These are phyloP conservation scores for Boehmeria nivea DNA, from an alignment of 306 rosid genomes.

Conservation along the genomic window DNA sequence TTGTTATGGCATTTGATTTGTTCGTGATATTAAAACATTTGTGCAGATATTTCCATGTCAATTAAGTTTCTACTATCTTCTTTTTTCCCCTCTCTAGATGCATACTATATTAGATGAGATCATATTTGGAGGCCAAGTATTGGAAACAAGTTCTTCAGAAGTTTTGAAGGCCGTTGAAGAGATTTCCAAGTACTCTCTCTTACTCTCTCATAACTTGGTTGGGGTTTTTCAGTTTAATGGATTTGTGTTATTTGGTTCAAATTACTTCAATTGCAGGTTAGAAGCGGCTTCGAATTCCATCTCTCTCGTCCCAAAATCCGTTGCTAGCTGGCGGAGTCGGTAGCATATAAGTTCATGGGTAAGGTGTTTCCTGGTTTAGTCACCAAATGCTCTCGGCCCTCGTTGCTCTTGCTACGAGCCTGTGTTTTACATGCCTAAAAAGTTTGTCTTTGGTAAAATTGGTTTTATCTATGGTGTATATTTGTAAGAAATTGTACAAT, in stretches of 20 bases:
- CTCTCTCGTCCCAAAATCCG: slow-evolving; percentile 72
- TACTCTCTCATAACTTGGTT: slow-evolving; percentile 10
- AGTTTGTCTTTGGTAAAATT: too few relatives aligned
- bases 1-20: too few relatives aligned
- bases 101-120: slow-evolving; percentile 81
- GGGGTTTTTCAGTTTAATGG: too few relatives aligned
- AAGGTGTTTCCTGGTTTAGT: too few relatives aligned
- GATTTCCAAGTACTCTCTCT: slow-evolving; percentile 57
- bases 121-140: slow-evolving; percentile 83
- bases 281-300: slow-evolving; percentile 74
- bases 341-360: slow-evolving; percentile 17
- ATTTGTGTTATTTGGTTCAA: too few relatives aligned
- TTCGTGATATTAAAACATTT: too few relatives aligned
- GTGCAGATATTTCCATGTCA: not conserved
- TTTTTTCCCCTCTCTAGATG: slow-evolving; percentile 60
- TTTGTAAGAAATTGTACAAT: too few relatives aligned
- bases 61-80: slow-evolving; percentile 2
- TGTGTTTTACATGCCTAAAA: too few relatives aligned
- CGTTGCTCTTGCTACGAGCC: too few relatives aligned
- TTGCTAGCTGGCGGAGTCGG: slow-evolving; percentile 76
- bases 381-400: too few relatives aligned
- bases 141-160: slow-evolving; percentile 87
- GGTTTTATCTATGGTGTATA: too few relatives aligned
- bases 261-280: slow-evolving; percentile 45
- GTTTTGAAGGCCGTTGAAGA: slow-evolving; percentile 84